Evolutionary conservation across 306 rosid species (phyloP), one percentile per base, ranked within the genome.

Genomic region (Rosa multiflora): DNA sequence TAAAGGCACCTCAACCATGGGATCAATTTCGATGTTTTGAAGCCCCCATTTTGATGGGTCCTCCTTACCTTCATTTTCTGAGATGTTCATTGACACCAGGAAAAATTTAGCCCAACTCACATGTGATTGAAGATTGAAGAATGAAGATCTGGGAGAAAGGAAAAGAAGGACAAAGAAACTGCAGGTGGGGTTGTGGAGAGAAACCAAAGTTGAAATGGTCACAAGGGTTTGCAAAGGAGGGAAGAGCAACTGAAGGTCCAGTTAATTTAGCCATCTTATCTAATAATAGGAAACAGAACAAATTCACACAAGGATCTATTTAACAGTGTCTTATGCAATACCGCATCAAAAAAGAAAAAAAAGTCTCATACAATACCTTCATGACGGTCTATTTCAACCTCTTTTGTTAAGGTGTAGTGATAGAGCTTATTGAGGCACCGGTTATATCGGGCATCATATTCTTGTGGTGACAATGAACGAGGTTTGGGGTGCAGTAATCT

Each of bases 1-100:
- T 20, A 40, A 26, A 1, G 88, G 73, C 37, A 56, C 76, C 6
- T 91, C 97, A 77, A 6, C 79, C 80, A 64, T 23, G 26, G 79
- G 89, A 84, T 87, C 92, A 80, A 90, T 80, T 68, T 87, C 88
- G 67, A 90, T 76, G 78, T 77, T 80, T 78, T 92, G 90, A 68
- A 94, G 94, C 74, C 76, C 62, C 90, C 91, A 83, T 66, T 71
- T 44, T 35, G 85, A 29, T 63, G 97, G 49, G 29, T 87, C 89
- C 52, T 82, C 83, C 5, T 49, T 39, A 26, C 15, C 81, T 29
- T 29, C 56, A 18, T 53, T 72, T 43, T 80, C 86, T 55, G 88
- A 44, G 32, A 58, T 70, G 75, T 71, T 83, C 85, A 73, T 73
- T 13, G 56, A 35, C 76, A 64, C 70, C 70, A 61, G 12, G 43